phyloP scores from a whole-genome alignment of 73 alveolate species.

The Paramecium bursaria region DNA sequence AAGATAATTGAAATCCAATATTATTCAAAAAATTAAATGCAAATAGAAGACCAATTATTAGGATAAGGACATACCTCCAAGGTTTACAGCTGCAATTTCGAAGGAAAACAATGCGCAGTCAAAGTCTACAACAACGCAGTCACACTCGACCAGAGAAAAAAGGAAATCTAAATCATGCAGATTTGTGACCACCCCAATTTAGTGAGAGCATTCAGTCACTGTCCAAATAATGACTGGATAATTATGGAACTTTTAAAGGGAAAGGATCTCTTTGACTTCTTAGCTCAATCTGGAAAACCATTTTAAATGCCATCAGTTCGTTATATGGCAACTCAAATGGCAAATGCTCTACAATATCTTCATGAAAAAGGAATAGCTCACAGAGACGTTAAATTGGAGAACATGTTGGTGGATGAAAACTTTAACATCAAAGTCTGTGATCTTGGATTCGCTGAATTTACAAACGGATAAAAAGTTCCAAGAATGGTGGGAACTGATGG shows the following conservation, averaged over 20 bases:
- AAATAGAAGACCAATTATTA: no score
- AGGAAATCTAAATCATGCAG: no score
- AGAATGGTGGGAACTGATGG: slow-evolving; percentile 55
- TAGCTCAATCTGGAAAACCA: slow-evolving; percentile 1
- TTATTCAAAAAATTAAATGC: no score
- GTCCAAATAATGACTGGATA: no score
- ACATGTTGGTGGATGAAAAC: slow-evolving; percentile 70
- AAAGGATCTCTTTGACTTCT: slow-evolving; percentile 41
- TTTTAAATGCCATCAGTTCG: background rate
- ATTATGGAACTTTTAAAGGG: slow-evolving; percentile 8
- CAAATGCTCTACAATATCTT: slow-evolving; percentile 77
- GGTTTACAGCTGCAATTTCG: no score
- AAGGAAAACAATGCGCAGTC: no score
- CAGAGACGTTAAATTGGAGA: slow-evolving; percentile 91
- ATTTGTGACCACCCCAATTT: no score
- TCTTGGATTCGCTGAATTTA: slow-evolving; percentile 64
- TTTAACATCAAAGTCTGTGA: slow-evolving; percentile 54
- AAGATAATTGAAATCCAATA: no score
- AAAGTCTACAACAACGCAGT: no score
- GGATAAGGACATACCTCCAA: no score
- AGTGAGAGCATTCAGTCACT: no score
- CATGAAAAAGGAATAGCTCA: slow-evolving; percentile 81
- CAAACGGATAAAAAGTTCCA: slow-evolving; percentile 18
- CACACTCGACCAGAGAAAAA: no score
- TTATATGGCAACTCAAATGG: slow-evolving; percentile 60